Evolutionary conservation across 139 green algal species (phyloP).

Genomic region (Axilococcus clingmanii): DNA sequence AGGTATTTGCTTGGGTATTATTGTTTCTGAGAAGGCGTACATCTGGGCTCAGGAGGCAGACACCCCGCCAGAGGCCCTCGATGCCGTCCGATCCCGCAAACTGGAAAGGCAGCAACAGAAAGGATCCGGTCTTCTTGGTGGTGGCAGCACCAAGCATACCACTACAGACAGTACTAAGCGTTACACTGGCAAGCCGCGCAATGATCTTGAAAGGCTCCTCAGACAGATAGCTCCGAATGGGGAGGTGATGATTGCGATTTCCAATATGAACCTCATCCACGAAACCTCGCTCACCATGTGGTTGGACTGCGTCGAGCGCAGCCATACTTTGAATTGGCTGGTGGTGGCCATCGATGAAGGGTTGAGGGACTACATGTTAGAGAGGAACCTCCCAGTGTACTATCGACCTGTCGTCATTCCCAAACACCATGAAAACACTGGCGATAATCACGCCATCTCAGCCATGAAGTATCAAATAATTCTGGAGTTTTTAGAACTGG

Average conservation of each 20-base stretch:
- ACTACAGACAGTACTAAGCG: too few relatives aligned
- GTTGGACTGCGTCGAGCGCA: not conserved
- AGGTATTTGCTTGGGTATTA: conserved; percentile 52
- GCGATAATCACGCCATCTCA: conserved; percentile 63
- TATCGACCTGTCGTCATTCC: conserved; percentile 32
- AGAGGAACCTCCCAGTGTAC: conserved; percentile 29
- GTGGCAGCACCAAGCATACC: too few relatives aligned
- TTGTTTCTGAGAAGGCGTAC: conserved; percentile 52
- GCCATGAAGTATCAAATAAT: conserved; percentile 89
- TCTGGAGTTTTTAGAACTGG: conserved; percentile 77
- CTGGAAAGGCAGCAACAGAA: too few relatives aligned
- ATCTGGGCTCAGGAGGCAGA: conserved; percentile 14
- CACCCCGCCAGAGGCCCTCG: conserved; percentile 1
- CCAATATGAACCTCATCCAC: conserved; percentile 70
- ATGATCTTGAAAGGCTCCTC: conserved; percentile 40
- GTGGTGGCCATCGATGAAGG: conserved; percentile 84
- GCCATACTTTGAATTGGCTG: conserved; percentile 47
- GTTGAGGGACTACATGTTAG: conserved; percentile 29
- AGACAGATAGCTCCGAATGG: conserved; percentile 54
- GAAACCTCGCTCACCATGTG: conserved; percentile 58
- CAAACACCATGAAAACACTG: conserved; percentile 43
- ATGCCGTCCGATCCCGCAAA: conserved; percentile 8
- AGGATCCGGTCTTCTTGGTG: too few relatives aligned
- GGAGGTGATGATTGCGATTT: conserved; percentile 85
- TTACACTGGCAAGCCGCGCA: conserved; percentile 12